These are phyloP conservation scores for Rhodosporidiobolus sp. DNA, from an alignment of 768 basidiomycete genomes.

Conservation along the genomic window DNA sequence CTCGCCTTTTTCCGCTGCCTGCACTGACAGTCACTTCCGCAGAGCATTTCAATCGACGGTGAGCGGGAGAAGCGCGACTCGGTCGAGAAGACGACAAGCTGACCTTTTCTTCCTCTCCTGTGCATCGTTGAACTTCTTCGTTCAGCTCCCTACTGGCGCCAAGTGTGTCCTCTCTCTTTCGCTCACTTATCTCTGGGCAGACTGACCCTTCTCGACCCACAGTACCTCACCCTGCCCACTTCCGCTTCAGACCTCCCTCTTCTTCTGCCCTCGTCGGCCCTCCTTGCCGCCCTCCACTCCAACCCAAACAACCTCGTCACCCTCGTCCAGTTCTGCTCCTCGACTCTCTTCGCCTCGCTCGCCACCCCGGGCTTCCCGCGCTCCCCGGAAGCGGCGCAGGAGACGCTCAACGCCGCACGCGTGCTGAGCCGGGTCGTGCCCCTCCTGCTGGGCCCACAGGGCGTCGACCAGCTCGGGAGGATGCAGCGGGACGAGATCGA, in stretches of 20 bases:
- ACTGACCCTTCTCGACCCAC: neutral
- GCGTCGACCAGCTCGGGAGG: neutral
- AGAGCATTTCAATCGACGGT: constrained; percentile 16
- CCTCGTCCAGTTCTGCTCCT: constrained; percentile 26
- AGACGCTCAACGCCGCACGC: constrained; percentile 87
- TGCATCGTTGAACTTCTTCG: neutral
- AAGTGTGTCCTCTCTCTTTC: neutral
- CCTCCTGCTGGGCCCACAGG: constrained; percentile 66
- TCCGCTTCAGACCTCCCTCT: constrained; percentile 15
- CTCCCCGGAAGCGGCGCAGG: constrained; percentile 60
- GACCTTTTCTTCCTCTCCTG: neutral
- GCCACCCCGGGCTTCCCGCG: constrained; percentile 15
- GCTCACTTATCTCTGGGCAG: neutral
- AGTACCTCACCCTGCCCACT: constrained; percentile 25
- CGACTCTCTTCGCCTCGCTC: constrained; percentile 19
- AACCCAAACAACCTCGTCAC: constrained; percentile 27
- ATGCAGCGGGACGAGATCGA: constrained; percentile 65
- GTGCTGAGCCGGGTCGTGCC: constrained; percentile 84
- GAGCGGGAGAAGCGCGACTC: neutral
- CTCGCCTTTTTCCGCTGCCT: neutral
- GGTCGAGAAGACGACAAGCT: neutral
- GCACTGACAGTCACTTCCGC: neutral
- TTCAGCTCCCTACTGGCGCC: constrained; percentile 35
- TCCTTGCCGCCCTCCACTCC: constrained; percentile 7
- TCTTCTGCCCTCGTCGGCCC: constrained; percentile 27